A percentile compares a stretch with the other conserved stretches of the same genome.
Conservation (phyloP, 371 early-diverging fungal species). For the Blyttiomyces sp. region DNA sequence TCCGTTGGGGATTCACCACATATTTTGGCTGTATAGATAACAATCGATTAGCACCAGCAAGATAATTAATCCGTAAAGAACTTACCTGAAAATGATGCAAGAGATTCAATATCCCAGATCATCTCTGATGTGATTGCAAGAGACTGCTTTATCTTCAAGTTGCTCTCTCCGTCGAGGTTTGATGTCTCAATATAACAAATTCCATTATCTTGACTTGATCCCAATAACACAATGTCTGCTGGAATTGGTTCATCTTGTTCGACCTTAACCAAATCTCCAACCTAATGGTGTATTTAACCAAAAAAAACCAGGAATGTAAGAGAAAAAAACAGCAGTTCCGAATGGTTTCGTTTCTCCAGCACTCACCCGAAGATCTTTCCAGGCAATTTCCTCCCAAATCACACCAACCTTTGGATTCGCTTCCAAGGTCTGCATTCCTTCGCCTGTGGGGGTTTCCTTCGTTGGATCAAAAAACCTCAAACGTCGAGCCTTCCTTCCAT, state of each 20-base stretch:
- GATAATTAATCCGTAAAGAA: background rate
- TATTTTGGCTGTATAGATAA: constrained; percentile 4
- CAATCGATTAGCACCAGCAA: background rate
- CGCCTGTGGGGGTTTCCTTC: no score
- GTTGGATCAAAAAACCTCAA: background rate
- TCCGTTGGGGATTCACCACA: constrained; percentile 57
- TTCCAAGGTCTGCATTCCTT: background rate
- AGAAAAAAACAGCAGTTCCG: no score
- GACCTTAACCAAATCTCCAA: constrained; percentile 74
- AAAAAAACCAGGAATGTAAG: no score
- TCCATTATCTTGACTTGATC: constrained; percentile 69
- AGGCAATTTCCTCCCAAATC: constrained; percentile 16
- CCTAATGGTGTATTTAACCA: no score
- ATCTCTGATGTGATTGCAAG: constrained; percentile 32
- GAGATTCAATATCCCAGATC: background rate
- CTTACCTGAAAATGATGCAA: constrained; percentile 31
- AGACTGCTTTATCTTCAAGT: constrained; percentile 77
- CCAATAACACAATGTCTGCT: constrained; percentile 70
- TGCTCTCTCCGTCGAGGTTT: constrained; percentile 95
- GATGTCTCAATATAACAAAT: constrained; percentile 91
- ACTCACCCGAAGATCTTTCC: constrained; percentile 38
- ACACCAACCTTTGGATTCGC: background rate
- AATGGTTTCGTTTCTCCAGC: no score
- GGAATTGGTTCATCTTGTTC: constrained; percentile 74
- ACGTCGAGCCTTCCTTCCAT: no score